Conservation (phyloP, 2,329 filamentous ascomycete genomes). For the Neopestalotiopsis sp. region DNA sequence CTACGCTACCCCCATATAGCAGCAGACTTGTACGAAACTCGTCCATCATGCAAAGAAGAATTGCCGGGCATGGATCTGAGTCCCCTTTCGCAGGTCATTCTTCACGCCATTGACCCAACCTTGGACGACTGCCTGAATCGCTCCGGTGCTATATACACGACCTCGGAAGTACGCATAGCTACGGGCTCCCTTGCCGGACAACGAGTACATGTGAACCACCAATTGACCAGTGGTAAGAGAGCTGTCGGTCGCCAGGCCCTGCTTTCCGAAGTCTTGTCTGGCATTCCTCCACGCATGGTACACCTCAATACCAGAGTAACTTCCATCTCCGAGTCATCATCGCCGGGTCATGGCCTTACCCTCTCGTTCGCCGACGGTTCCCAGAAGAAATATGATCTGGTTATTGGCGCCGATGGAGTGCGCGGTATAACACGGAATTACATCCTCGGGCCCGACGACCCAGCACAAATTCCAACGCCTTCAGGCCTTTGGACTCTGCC, state of each 20-base stretch:
- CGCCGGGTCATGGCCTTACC: constrained; percentile 23
- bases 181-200: constrained; percentile 29
- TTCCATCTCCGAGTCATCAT: constrained; percentile 26
- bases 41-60: constrained; percentile 30
- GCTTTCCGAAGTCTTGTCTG: constrained; percentile 30
- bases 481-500: constrained; percentile 34
- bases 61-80: constrained; percentile 28
- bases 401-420: constrained; percentile 33
- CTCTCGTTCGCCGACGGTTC: constrained; percentile 32
- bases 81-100: constrained; percentile 24
- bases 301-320: constrained; percentile 30
- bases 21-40: constrained; percentile 34
- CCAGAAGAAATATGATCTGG: constrained; percentile 34
- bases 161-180: constrained; percentile 26
- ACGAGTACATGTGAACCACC: constrained; percentile 21
- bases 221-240: constrained; percentile 19
- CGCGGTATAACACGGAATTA: constrained; percentile 30
- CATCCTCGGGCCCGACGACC: constrained; percentile 29
- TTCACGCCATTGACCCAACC: constrained; percentile 31
- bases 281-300: constrained; percentile 30
- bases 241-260: constrained; percentile 33
- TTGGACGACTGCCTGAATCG: constrained; percentile 30
- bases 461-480: constrained; percentile 24
- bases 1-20: constrained; percentile 33
- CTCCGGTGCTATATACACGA: constrained; percentile 30